Conservation (phyloP, 495 filamentous ascomycete genomes). For the Astrothelium macrocarpum region DNA sequence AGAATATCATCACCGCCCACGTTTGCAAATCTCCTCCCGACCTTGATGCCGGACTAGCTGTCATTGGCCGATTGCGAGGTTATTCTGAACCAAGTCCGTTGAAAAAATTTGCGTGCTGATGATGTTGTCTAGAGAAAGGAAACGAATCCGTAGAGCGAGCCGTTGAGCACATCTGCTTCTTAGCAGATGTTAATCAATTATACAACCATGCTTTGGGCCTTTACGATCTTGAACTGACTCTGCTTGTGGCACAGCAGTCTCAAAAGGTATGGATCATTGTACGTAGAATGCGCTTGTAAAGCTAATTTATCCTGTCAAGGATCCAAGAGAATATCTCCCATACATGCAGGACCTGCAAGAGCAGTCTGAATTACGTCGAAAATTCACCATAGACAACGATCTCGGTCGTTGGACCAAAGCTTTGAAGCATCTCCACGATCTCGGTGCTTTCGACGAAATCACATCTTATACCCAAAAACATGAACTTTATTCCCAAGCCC, state of each 20-base stretch:
- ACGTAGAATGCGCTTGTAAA: background rate
- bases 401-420: conserved; percentile 69
- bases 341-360: conserved; percentile 81
- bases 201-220: conserved; percentile 85
- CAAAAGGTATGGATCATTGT: conserved; percentile 51
- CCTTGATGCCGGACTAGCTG: conserved; percentile 64
- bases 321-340: conserved; percentile 90
- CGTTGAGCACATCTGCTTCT: conserved; percentile 92
- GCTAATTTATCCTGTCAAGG: conserved; percentile 25
- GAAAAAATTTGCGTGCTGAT: background rate
- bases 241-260: conserved; percentile 88
- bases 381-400: conserved; percentile 82
- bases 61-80: background rate
- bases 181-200: conserved; percentile 85
- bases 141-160: conserved; percentile 67
- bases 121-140: conserved; percentile 38
- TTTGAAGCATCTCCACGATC: conserved; percentile 57
- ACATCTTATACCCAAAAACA: conserved; percentile 67
- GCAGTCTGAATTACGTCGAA: conserved; percentile 54
- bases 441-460: conserved; percentile 64
- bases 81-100: background rate
- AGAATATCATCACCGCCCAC: conserved; percentile 89
- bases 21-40: conserved; percentile 89
- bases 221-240: conserved; percentile 80
- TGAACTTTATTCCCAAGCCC: conserved; percentile 63